These are phyloP conservation scores for Malus hybrid DNA, from an alignment of 331 rosid species.

Conservation along the genomic window DNA sequence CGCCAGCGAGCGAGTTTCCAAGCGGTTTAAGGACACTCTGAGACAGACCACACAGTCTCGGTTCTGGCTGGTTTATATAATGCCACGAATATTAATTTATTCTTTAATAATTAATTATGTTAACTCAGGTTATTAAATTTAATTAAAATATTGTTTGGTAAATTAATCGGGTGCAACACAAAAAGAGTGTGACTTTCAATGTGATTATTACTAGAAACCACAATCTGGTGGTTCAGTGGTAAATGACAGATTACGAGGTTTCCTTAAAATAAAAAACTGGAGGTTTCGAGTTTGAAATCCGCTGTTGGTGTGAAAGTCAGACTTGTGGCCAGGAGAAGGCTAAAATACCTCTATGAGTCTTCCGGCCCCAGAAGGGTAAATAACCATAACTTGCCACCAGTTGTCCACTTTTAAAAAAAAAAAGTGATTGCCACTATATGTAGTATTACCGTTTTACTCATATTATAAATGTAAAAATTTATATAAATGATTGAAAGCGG, in stretches of 20 bases:
- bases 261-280: fast-evolving
- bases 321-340: too few species aligned
- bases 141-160: background rate
- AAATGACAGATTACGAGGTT: fast-evolving
- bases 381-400: too few species aligned
- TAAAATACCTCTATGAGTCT: too few species aligned
- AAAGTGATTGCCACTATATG: too few species aligned
- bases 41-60: slow-evolving; percentile 14
- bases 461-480: too few species aligned
- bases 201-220: too few species aligned
- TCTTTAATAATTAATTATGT: background rate
- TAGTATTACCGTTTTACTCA: too few species aligned
- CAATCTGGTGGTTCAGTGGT: fast-evolving
- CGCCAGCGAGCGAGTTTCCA: background rate
- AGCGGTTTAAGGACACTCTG: background rate
- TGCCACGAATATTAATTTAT: slow-evolving; percentile 2
- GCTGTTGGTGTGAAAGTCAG: too few species aligned
- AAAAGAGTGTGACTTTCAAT: background rate
- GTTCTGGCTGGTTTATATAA: slow-evolving; percentile 17
- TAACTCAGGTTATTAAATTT: background rate
- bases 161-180: background rate
- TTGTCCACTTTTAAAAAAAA: too few species aligned
- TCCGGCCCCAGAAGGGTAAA: too few species aligned
- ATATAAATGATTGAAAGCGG: too few species aligned
- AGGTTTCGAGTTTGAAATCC: too few species aligned